Evolutionary conservation across 2,329 filamentous ascomycete genomes (phyloP).

Genomic region (Ceratocystis albifundus): DNA sequence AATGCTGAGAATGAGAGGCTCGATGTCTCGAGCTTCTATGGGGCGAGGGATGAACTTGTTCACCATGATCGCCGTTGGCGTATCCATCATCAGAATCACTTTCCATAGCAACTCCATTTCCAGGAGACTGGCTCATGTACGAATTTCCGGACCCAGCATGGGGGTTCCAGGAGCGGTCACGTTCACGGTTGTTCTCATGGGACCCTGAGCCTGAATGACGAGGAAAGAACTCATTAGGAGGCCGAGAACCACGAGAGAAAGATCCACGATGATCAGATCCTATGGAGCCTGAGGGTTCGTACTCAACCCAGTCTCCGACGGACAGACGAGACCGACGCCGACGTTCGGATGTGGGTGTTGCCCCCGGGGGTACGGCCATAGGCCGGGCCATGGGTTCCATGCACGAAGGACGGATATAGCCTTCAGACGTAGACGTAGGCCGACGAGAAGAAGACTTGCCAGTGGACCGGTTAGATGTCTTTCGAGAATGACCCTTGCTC

Average conservation of each 20-base stretch:
- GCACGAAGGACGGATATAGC: background rate
- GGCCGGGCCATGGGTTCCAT: background rate
- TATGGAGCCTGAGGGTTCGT: slow-evolving; percentile 13
- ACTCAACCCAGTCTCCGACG: slow-evolving; percentile 8
- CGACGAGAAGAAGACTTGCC: slow-evolving; percentile 10
- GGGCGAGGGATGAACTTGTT: background rate
- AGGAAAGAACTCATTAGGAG: slow-evolving; percentile 7
- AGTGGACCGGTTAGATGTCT: slow-evolving; percentile 16
- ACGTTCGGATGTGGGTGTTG: slow-evolving; percentile 16
- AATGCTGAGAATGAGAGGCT: slow-evolving; percentile 5
- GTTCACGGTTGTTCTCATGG: slow-evolving; percentile 10
- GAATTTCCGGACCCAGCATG: slow-evolving; percentile 6
- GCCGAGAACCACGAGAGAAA: slow-evolving; percentile 9
- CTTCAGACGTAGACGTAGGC: slow-evolving; percentile 14
- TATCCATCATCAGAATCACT: slow-evolving; percentile 16
- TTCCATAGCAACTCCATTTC: slow-evolving; percentile 6
- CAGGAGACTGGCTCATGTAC: slow-evolving; percentile 17
- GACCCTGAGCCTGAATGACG: slow-evolving; percentile 16
- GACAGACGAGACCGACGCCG: slow-evolving; percentile 16
- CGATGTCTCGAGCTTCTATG: slow-evolving; percentile 11
- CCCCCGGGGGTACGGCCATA: background rate
- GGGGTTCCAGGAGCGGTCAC: slow-evolving; percentile 12
- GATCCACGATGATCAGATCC: slow-evolving; percentile 20
- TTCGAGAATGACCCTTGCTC: slow-evolving; percentile 17
- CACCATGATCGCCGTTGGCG: background rate